Evolutionary conservation across 169 alveolate species (phyloP).

Genomic region (Pseudocohnilembus persalinus): DNA sequence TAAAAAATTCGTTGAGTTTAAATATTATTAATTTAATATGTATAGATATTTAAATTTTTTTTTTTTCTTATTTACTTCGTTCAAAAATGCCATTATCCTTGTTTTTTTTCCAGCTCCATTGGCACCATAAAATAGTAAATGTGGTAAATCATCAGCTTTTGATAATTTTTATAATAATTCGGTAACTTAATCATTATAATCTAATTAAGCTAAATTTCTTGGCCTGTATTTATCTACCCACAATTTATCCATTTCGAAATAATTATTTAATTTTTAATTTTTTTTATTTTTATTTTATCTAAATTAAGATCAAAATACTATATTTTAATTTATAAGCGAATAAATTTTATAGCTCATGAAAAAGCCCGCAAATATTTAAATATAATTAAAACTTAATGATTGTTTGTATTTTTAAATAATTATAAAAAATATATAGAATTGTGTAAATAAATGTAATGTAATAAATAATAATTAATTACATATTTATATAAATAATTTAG

Average conservation of each 20-base stretch:
- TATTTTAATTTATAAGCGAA: background rate
- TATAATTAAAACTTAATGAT: too few species aligned
- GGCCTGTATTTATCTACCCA: constrained; percentile 97
- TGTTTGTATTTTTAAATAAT: too few species aligned
- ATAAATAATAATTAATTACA: too few species aligned
- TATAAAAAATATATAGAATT: too few species aligned
- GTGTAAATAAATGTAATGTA: too few species aligned
- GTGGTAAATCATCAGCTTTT: constrained; percentile 94
- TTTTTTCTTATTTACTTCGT: constrained; percentile 83
- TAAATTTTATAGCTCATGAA: background rate
- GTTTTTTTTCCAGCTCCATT: constrained; percentile 98
- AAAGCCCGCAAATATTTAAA: background rate
- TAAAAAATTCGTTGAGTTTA: too few species aligned
- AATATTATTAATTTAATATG: too few species aligned
- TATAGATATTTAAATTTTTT: too few species aligned
- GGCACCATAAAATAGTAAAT: constrained; percentile 97
- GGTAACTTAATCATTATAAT: constrained; percentile 85
- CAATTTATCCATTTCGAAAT: constrained; percentile 59
- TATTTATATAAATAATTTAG: too few species aligned
- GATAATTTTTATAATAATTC: constrained; percentile 84
- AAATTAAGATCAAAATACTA: background rate
- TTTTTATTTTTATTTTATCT: too few species aligned
- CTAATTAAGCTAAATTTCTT: constrained; percentile 77
- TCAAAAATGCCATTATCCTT: constrained; percentile 90
- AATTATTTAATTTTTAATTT: too few species aligned